Base-by-base conservation (phyloP, 371 early-diverging fungal genomes). In the Rhizomucor pusillus region DNA sequence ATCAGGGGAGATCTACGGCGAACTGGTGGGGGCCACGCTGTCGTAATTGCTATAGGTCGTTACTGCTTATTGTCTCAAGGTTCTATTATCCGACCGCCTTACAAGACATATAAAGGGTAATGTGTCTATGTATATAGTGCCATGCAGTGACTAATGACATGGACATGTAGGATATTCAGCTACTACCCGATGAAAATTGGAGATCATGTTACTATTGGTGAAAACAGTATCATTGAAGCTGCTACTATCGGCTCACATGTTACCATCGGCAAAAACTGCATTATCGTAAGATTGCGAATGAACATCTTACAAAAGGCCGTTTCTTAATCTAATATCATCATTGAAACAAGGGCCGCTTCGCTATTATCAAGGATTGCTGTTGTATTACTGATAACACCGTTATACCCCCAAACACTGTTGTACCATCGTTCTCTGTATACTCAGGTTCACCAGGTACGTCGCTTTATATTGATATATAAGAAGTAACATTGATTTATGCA, bases 111-210 rank as follows among this genome's bases (percentile, higher is more conserved):
- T 72, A 95, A 96, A 80, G 94, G 93, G 91, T 88, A 71, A 51
- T n/a, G 16, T 12, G 29, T n/a, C 13, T 35, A 16, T 16, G 19
- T 13, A 1, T 29, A 12, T 12, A 23, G 5, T 12, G 12, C 9
- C n/a, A n/a, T n/a, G n/a, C n/a, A n/a, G n/a, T n/a, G n/a, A n/a
- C n/a, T n/a, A n/a, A n/a, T n/a, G n/a, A n/a, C n/a, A n/a, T n/a
- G n/a, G n/a, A n/a, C 24, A 43, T 40, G 45, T 34, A 84, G 86
- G 7, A 79, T 81, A 0, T 89, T 91, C 56, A 88, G 88, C 64
- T 96, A 97, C 65, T 97, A 93, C 60, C 97, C 97, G 19, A 88
- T 94, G 81, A 97, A 95, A 65, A 92, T 97, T 44, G 92, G 97
- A 6, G 95, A 96, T 66, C 85, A 92, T 66, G 93, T 93, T 5